Percentiles rank a stretch among this genome's conserved stretches.
These are phyloP conservation scores for Trichoderma gracile DNA, from an alignment of 2,329 filamentous ascomycete genomes.

Conservation along the genomic window DNA sequence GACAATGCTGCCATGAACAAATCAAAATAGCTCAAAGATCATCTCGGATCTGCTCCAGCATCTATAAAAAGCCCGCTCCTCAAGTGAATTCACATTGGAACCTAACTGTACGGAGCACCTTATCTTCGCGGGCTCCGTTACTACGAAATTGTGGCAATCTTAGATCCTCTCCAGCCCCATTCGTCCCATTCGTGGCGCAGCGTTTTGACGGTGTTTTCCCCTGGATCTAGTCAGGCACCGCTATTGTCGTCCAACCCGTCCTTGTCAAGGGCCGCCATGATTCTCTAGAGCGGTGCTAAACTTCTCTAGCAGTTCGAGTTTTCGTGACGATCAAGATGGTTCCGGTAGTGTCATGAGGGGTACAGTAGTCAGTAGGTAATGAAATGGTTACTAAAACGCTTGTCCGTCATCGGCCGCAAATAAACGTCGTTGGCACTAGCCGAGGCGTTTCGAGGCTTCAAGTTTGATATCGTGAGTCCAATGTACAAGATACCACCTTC, in stretches of 20 bases:
- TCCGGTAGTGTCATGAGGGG: not conserved
- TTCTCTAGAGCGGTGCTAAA: not conserved
- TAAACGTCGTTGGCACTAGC: not conserved
- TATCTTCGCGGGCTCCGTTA: not conserved
- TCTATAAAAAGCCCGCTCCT: not conserved
- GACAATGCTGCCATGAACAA: not conserved
- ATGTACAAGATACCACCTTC: not conserved
- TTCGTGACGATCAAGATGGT: not conserved
- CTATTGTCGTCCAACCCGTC: not conserved
- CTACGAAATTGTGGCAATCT: conserved; percentile 10
- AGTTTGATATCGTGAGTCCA: not conserved
- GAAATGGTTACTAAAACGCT: not conserved
- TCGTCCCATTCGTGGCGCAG: conserved; percentile 4
- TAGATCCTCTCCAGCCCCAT: conserved; percentile 7
- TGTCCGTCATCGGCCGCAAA: conserved; percentile 20
- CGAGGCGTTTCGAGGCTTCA: not conserved
- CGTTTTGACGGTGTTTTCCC: conserved; percentile 5
- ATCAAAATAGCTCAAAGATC: not conserved
- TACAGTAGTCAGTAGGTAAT: too few species aligned
- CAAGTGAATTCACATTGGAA: too few species aligned
- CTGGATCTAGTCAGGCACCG: conserved; percentile 10
- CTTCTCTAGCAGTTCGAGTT: not conserved
- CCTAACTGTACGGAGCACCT: not conserved
- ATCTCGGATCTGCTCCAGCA: conserved; percentile 10
- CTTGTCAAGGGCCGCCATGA: not conserved